Percentiles rank a stretch among this genome's conserved stretches.
Conservation (phyloP, 2,329 filamentous ascomycete species). For the Aspergillus ibericus region DNA sequence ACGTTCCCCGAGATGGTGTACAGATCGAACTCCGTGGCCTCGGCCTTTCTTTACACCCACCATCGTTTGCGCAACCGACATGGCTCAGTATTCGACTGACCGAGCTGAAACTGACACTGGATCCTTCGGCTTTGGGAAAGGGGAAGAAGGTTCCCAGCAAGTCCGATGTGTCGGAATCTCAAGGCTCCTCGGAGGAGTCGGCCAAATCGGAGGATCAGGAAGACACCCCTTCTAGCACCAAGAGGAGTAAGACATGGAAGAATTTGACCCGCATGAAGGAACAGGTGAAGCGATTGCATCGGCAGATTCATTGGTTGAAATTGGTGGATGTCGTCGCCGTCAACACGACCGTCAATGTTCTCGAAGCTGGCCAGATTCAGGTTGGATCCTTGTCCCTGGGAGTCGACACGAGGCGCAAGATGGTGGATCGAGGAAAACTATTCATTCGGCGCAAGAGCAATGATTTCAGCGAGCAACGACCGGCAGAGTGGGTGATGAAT, state of each 20-base stretch:
- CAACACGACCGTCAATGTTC: slow-evolving; percentile 73
- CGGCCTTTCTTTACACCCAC: slow-evolving; percentile 83
- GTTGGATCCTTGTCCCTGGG: slow-evolving; percentile 80
- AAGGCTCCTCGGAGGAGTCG: slow-evolving; percentile 24
- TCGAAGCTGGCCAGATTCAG: slow-evolving; percentile 80
- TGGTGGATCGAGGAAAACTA: slow-evolving; percentile 77
- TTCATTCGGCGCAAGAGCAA: slow-evolving; percentile 79
- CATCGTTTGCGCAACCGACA: slow-evolving; percentile 94
- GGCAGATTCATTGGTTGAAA: slow-evolving; percentile 82
- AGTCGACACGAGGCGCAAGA: slow-evolving; percentile 87
- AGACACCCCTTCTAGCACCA: slow-evolving; percentile 15
- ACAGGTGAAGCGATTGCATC: slow-evolving; percentile 78
- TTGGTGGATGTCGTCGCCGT: slow-evolving; percentile 86
- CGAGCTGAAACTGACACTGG: slow-evolving; percentile 80
- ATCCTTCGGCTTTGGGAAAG: slow-evolving; percentile 62
- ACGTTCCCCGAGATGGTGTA: slow-evolving; percentile 83
- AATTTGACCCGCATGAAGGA: slow-evolving; percentile 78
- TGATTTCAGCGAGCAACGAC: slow-evolving; percentile 62
- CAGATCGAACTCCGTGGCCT: slow-evolving; percentile 86
- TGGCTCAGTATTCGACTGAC: slow-evolving; percentile 89
- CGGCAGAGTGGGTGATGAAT: slow-evolving; percentile 92
- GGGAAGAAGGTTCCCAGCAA: slow-evolving; percentile 23
- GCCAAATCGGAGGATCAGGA: slow-evolving; percentile 20
- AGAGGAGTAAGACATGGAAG: slow-evolving; percentile 75
- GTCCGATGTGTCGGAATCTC: slow-evolving; percentile 22